These are phyloP conservation scores for Fusarium napiforme DNA, from an alignment of 2,329 filamentous ascomycete species.

Conservation along the genomic window DNA sequence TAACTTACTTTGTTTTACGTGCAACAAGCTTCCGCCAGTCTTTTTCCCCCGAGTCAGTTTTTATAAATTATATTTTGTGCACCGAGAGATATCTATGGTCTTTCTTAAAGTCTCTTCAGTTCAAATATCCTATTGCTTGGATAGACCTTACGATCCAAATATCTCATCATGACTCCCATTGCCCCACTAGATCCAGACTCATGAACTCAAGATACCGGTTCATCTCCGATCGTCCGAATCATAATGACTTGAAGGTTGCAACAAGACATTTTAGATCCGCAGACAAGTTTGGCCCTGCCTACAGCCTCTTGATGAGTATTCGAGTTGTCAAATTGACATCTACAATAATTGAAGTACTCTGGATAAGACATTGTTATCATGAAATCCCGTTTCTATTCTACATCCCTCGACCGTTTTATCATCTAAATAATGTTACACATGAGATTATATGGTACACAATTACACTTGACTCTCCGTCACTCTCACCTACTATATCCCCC, in stretches of 20 bases:
- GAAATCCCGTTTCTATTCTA: constrained; percentile 15
- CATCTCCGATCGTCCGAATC: constrained; percentile 11
- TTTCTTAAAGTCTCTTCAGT: neutral
- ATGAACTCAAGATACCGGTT: neutral
- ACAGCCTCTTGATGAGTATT: neutral
- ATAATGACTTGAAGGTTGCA: neutral
- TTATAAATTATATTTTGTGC: neutral
- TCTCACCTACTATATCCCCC: constrained; percentile 46
- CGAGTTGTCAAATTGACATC: neutral
- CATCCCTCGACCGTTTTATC: constrained; percentile 1
- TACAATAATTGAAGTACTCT: neutral
- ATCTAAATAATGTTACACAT: constrained; percentile 36
- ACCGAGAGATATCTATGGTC: neutral
- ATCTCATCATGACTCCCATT: constrained; percentile 1
- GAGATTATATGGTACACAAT: constrained; percentile 29
- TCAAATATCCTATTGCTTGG: neutral
- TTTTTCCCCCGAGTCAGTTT: neutral
- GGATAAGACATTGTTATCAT: constrained; percentile 1
- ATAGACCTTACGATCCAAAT: neutral
- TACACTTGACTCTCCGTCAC: neutral
- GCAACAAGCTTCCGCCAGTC: too few relatives aligned
- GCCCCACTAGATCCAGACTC: constrained; percentile 9
- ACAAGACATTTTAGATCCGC: neutral
- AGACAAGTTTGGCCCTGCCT: too few relatives aligned
- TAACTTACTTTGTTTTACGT: neutral